Conservation (phyloP, 140 eudicot genomes). For the Ambrosia hybrid region DNA sequence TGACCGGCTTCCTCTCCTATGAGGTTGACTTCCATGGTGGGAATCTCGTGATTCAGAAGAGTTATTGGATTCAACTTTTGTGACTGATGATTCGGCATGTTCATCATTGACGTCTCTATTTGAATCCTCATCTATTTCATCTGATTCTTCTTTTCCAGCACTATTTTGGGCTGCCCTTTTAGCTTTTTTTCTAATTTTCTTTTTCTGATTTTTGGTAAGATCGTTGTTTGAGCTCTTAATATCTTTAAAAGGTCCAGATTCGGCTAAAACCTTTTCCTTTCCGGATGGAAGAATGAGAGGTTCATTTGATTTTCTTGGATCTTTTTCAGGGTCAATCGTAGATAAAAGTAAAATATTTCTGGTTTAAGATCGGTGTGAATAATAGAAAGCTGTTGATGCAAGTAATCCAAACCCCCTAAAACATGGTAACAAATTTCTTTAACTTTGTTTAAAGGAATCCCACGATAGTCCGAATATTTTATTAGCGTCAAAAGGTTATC, state of each 20-base stretch:
- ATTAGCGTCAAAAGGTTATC: slow-evolving; percentile 83
- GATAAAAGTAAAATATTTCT: slow-evolving; percentile 81
- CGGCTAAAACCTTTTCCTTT: slow-evolving; percentile 44
- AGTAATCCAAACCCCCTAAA: slow-evolving; percentile 84
- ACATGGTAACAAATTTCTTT: slow-evolving; percentile 74
- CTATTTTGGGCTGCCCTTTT: slow-evolving; percentile 64
- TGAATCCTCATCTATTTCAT: slow-evolving; percentile 42
- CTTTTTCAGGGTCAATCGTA: slow-evolving; percentile 70
- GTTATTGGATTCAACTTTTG: slow-evolving; percentile 30
- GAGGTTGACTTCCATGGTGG: slow-evolving; percentile 34
- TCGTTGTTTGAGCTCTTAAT: slow-evolving; percentile 39
- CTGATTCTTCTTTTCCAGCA: slow-evolving; percentile 48
- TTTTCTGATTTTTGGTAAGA: slow-evolving; percentile 76
- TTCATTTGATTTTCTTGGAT: slow-evolving; percentile 60
- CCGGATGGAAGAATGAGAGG: slow-evolving; percentile 58
- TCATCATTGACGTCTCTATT: slow-evolving; percentile 33
- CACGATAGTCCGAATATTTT: slow-evolving; percentile 74
- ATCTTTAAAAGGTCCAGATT: slow-evolving; percentile 46
- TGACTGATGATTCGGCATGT: slow-evolving; percentile 21
- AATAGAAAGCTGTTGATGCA: slow-evolving; percentile 75
- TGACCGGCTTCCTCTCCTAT: slow-evolving; percentile 66
- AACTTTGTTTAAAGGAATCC: slow-evolving; percentile 70
- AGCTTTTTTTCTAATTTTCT: slow-evolving; percentile 68
- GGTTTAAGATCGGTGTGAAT: slow-evolving; percentile 91
- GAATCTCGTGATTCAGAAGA: slow-evolving; percentile 35